Conservation (phyloP, 73 alveolate genomes). For the Symbiodinium pilosum region DNA sequence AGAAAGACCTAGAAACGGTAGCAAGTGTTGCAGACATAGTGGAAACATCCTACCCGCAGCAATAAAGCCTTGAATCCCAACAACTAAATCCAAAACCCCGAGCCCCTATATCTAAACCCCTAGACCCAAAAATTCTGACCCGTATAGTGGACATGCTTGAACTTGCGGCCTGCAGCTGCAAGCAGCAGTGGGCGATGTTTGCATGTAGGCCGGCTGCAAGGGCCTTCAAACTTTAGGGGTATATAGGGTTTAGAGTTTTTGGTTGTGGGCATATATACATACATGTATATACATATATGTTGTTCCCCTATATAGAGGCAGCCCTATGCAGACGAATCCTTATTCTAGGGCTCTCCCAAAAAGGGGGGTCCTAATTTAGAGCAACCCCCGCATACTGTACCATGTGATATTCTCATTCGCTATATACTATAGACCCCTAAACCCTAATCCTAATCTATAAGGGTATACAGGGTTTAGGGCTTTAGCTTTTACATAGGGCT, state of each 20-base stretch:
- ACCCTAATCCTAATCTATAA: not conserved
- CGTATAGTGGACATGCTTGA: not conserved
- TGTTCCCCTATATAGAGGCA: too few relatives aligned
- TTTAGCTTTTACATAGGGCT: too few relatives aligned
- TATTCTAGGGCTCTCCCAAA: too few relatives aligned
- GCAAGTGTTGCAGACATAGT: too few relatives aligned
- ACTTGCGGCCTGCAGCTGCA: conserved; percentile 40
- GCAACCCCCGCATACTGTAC: too few relatives aligned
- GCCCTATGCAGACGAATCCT: too few relatives aligned
- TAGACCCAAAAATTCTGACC: not conserved
- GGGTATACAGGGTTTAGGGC: too few relatives aligned
- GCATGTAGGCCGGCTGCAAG: conserved; percentile 57
- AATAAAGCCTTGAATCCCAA: not conserved
- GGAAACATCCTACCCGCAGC: not conserved
- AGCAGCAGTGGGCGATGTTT: conserved; percentile 52
- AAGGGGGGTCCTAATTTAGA: too few relatives aligned
- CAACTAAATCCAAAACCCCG: not conserved
- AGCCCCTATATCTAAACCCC: not conserved
- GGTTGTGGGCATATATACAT: not conserved
- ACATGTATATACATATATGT: too few relatives aligned
- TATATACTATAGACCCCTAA: not conserved
- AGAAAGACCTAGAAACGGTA: too few relatives aligned
- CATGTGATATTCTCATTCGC: not conserved
- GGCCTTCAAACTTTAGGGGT: not conserved
- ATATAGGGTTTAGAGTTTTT: not conserved